Base-by-base conservation (phyloP, 208 protist species). In the Leishmania turanica region DNA sequence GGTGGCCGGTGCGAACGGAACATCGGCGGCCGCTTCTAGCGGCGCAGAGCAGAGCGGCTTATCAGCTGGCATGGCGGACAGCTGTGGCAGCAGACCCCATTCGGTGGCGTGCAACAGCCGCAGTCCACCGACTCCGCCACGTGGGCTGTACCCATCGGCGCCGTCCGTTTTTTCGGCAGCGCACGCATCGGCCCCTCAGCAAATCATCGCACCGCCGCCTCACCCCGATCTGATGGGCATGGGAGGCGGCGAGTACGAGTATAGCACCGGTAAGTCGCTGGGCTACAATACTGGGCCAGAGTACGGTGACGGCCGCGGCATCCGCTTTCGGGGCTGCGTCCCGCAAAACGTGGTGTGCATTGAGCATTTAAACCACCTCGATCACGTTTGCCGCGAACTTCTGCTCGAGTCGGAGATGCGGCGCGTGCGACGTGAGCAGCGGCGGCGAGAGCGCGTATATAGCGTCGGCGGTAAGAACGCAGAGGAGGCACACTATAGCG, bases 301-400 rank as follows among this genome's bases (percentile, higher is more conserved):
- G 54, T 76, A 79, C 37, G n/a, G 27, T 49, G 15, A 31, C n/a
- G 49, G 60, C 13, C 31, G 66, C 13, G 66, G 53, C 49, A 68
- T 66, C 56, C 77, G 13, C n/a, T 86, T 72, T 60, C 42, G 37
- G 0, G 49, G 31, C 3, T 79, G 62, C 31, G 51, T 86, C 3
- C 82, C 78, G 42, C 82, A 86, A 54, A 66, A 78, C 0, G 65
- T 80, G 17, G 53, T 68, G 78, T 77, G 82, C 31, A 53, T 86
- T n/a, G 82, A 82, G 66, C 73, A 65, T 15, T 27, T 80, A 21
- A 74, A 70, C 34, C 70, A 76, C 24, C 49, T 86, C 3, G n/a
- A 82, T 27, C 73, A 78, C 53, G 53, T 83, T 27, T 87, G 83
- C 54, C 47, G 54, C 0, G 79, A 45, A 47, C 47, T 83, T 70